Evolutionary conservation across 768 basidiomycete genomes (phyloP), one percentile per base, ranked within the genome.

Genomic region (Xerocomellus dryophilus): DNA sequence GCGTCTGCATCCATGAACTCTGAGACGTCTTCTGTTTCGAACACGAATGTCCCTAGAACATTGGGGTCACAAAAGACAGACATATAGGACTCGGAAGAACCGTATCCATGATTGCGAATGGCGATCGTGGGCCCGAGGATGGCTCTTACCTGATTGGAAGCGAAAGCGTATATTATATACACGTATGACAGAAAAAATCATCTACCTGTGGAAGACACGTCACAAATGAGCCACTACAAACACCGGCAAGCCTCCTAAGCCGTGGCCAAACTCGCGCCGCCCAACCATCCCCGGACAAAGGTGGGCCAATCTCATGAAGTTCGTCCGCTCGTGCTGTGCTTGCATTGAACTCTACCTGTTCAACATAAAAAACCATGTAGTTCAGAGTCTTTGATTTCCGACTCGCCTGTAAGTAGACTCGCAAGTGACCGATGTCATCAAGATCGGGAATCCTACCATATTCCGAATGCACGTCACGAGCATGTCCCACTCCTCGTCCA

Each of bases 181-280:
- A 6, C 36, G 14, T 0, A 18, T 23, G 35, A 11, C 15, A 43
- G 7, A 17, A 23, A 38, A 38, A 7, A 23, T 12, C 25, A 36
- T 12, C 7, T 31, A 57, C 60, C 41, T 56, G 43, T 32, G 54
- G 50, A 18, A 59, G 38, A 18, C 43, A 43, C 20, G 53, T 56
- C 2, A 42, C 57, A 20, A 62, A 62, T 2, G 55, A 43, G 21
- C 62, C 62, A 18, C 56, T 63, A 11, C 56, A 57, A 23, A 60
- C 27, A 7, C 49, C 44, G 4, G 12, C 31, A 12, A 62, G 7
- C 29, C 36, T 49, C 14, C 51, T 38, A 11, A 60, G 47, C 10
- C 44, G 43, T 20, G 61, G 58, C 58, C 60, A 63, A 10, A 61
- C 51, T 18, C 41, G 57, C 1, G 44, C 55, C 4, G 56, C 48